phyloP scores from a whole-genome alignment of 768 basidiomycete genomes.

The Kwoniella botswanensis region DNA sequence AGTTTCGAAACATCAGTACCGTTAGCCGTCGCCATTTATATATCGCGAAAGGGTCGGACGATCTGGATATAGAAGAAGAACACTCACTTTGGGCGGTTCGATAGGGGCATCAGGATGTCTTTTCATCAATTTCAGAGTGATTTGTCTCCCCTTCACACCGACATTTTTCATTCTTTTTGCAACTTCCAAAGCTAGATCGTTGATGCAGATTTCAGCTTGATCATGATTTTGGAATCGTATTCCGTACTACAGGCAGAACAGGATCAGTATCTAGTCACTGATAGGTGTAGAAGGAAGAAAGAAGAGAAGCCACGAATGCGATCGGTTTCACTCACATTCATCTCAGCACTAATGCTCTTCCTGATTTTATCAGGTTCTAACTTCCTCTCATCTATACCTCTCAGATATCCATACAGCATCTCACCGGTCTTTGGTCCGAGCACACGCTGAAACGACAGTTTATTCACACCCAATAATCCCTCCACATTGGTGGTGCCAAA shows the following conservation, averaged over 20 bases:
- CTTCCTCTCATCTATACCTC: constrained; percentile 80
- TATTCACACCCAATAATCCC: constrained; percentile 70
- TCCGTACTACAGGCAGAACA: constrained; percentile 70
- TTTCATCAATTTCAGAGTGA: constrained; percentile 88
- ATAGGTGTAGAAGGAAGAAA: no score
- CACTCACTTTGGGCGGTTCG: constrained; percentile 82
- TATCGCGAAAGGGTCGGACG: not conserved
- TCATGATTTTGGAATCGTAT: constrained; percentile 85
- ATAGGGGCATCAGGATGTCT: constrained; percentile 82
- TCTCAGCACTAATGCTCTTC: constrained; percentile 91
- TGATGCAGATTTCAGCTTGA: constrained; percentile 79
- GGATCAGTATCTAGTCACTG: no score
- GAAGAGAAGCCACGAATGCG: not conserved
- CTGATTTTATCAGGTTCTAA: constrained; percentile 83
- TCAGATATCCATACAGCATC: constrained; percentile 78
- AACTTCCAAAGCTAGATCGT: constrained; percentile 78
- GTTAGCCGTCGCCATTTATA: not conserved
- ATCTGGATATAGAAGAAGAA: not conserved
- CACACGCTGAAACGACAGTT: constrained; percentile 69
- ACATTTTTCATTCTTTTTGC: constrained; percentile 71
- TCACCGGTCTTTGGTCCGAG: constrained; percentile 83
- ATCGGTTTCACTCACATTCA: constrained; percentile 72
- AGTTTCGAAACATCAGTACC: not conserved
- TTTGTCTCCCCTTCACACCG: constrained; percentile 70
- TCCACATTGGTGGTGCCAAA: constrained; percentile 74